Evolutionary conservation across 495 filamentous ascomycete genomes (phyloP).

Genomic region (Penicillium desertorum): DNA sequence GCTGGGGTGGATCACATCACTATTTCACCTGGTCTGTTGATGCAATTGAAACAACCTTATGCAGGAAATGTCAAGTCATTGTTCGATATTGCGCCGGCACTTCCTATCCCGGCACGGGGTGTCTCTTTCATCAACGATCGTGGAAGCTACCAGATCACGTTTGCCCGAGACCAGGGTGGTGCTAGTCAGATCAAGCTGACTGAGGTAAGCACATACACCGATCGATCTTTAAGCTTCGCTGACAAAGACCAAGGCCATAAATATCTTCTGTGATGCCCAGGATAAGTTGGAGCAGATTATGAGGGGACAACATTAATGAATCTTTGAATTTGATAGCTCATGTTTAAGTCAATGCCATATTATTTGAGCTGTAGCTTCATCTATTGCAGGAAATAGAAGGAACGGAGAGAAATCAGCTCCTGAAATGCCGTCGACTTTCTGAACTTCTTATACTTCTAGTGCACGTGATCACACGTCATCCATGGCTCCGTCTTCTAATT

Average conservation of each 20-base stretch:
- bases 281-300: slow-evolving; percentile 50
- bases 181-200: slow-evolving; percentile 52
- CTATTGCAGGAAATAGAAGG: neutral
- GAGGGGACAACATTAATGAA: neutral
- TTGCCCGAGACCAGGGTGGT: slow-evolving; percentile 49
- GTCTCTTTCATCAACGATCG: slow-evolving; percentile 44
- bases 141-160: slow-evolving; percentile 47
- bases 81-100: slow-evolving; percentile 30
- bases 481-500: slow-evolving; percentile 14
- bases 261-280: slow-evolving; percentile 62
- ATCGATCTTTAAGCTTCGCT: neutral
- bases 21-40: slow-evolving; percentile 52
- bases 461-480: slow-evolving; percentile 34
- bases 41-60: slow-evolving; percentile 42
- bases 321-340: neutral
- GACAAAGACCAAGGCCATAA: slow-evolving; percentile 45
- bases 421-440: neutral
- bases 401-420: neutral
- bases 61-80: slow-evolving; percentile 34
- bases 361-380: neutral
- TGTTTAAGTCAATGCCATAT: neutral
- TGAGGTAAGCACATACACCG: slow-evolving; percentile 30
- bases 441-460: neutral
- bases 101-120: slow-evolving; percentile 11
- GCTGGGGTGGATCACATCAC: slow-evolving; percentile 60